A percentile compares a stretch with the other conserved stretches of the same genome.
These are phyloP conservation scores for Populus tomentosa DNA, from an alignment of 441 rosid species.

Conservation along the genomic window DNA sequence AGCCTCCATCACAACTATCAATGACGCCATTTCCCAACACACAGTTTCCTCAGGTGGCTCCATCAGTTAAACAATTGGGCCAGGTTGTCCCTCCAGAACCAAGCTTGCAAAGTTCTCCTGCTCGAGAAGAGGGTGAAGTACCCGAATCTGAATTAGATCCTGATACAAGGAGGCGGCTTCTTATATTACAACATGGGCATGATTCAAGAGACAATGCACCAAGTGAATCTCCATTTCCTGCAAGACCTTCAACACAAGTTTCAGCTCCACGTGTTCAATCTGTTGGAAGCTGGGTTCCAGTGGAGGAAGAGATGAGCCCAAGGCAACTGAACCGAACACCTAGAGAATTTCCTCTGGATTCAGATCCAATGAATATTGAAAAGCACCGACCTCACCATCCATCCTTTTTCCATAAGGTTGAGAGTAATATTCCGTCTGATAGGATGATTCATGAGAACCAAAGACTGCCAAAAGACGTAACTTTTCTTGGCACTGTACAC, in stretches of 20 bases:
- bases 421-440: conserved; percentile 60
- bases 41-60: conserved; percentile 50
- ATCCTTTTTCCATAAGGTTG: conserved; percentile 66
- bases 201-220: conserved; percentile 72
- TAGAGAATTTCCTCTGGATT: conserved; percentile 63
- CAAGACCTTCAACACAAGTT: conserved; percentile 57
- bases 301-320: conserved; percentile 86
- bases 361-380: conserved; percentile 65
- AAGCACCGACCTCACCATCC: conserved; percentile 63
- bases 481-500: neutral
- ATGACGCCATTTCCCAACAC: conserved; percentile 41
- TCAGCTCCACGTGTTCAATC: conserved; percentile 59
- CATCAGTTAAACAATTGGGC: conserved; percentile 54
- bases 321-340: conserved; percentile 56
- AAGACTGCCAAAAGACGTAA: conserved; percentile 79
- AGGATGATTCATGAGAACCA: conserved; percentile 74
- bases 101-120: conserved; percentile 87
- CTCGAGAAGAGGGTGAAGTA: conserved; percentile 98
- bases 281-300: conserved; percentile 69
- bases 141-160: conserved; percentile 99
- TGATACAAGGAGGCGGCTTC: conserved; percentile 91
- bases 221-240: conserved; percentile 65
- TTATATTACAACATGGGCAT: conserved; percentile 95
- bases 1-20: conserved; percentile 45
- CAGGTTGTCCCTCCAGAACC: conserved; percentile 55